Percentiles rank a stretch among this genome's conserved stretches.
Evolutionary conservation across 352 stramenopile genomes (phyloP).

Genomic region (Peronosclerospora sorghi): DNA sequence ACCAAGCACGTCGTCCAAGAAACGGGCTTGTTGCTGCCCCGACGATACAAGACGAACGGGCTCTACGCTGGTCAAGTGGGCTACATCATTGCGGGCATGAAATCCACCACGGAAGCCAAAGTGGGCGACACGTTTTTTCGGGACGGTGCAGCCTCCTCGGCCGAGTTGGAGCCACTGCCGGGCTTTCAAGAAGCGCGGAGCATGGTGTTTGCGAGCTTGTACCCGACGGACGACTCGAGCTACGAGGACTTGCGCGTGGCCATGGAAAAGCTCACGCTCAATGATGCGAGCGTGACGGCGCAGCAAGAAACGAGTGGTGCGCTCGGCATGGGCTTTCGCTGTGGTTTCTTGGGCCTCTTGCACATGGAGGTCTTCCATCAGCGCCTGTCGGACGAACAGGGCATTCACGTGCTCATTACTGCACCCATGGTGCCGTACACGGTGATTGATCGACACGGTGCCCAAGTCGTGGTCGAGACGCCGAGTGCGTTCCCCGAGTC

Average conservation of each 20-base stretch:
- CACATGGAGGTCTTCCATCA: constrained; percentile 99
- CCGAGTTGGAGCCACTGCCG: constrained; percentile 45
- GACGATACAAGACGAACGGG: constrained; percentile 58
- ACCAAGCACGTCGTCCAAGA: constrained; percentile 93
- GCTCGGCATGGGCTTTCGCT: constrained; percentile 93
- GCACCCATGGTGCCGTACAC: constrained; percentile 97
- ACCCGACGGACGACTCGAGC: constrained; percentile 91
- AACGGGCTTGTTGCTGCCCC: constrained; percentile 89
- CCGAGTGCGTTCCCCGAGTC: constrained; percentile 62
- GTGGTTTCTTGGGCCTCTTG: constrained; percentile 95
- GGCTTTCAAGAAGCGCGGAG: constrained; percentile 76
- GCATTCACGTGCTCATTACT: constrained; percentile 95
- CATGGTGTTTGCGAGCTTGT: constrained; percentile 99
- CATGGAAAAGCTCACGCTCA: constrained; percentile 94
- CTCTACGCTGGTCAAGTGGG: constrained; percentile 92
- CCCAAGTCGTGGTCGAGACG: constrained; percentile 44
- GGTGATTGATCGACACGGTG: constrained; percentile 55
- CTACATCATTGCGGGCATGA: constrained; percentile 96
- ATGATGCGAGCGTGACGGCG: constrained; percentile 93
- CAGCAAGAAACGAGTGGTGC: constrained; percentile 91
- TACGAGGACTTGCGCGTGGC: constrained; percentile 95
- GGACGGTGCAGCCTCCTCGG: constrained; percentile 35
- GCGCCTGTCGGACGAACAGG: constrained; percentile 95
- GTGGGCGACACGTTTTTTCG: constrained; percentile 84
- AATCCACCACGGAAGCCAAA: constrained; percentile 93